Evolutionary conservation across 2,329 filamentous ascomycete genomes (phyloP), one percentile per base, ranked within the genome.

Genomic region (Madurella mycetomatis): DNA sequence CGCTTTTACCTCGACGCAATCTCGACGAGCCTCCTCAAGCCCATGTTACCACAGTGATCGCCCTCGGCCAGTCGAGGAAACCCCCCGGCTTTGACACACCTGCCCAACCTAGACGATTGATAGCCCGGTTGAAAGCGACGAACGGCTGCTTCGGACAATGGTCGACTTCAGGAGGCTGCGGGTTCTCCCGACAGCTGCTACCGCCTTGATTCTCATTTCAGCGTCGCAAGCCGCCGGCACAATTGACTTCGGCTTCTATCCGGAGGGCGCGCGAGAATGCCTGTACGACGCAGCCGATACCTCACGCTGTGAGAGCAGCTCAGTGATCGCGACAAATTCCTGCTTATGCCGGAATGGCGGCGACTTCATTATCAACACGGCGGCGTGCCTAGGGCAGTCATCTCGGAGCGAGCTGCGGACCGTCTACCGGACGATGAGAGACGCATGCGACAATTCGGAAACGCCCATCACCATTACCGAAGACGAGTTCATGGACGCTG

Each of bases 261-360:
- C 76, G 0, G 15, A 60, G 18, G 63, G 57, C 17, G 65, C 76
- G 2, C 75, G 76, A 53, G 7, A 62, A 8, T 82, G 79, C 54
- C 67, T 82, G 1, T 65, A 71, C 58, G 46, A 68, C 15, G 69
- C 77, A 4, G 71, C 76, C 31, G 62, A 68, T 45, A 32, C 55
- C 17, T 73, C 72, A 15, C 60, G 65, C 4, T 82, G 79, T 65
- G 66, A 67, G 5, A 73, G 73, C 16, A 62, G 63, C 17, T 72
- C 71, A 0, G 68, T 70, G 2, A 43, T 61, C 0, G 65, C 71
- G 31, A 67, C 80, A 57, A 81, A 82, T 60, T 49, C 63, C 2
- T 82, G 79, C 50, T 69, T 81, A 1, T 82, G 79, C 62, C 64
- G 65, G 57, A 79, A 81, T 58, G 67, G 70, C 32, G 74, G 74